phyloP scores from a whole-genome alignment of 257 asterid species.

The Salvia rosmarinus region DNA sequence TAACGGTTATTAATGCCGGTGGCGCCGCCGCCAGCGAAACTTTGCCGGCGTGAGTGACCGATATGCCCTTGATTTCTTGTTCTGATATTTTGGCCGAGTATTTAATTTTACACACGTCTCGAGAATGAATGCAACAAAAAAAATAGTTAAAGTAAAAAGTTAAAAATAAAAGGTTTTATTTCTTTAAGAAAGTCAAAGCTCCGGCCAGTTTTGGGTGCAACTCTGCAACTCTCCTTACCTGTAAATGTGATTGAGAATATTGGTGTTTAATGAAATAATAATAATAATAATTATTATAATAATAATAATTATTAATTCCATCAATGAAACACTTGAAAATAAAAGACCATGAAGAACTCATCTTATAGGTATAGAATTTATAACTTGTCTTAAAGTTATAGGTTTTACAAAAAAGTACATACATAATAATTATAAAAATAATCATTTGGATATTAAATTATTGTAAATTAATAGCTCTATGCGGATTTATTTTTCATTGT shows the following conservation, averaged over 20 bases:
- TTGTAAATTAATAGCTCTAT: conserved; percentile 38
- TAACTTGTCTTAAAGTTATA: conserved; percentile 25
- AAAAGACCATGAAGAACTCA: background rate
- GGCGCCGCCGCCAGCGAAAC: conserved; percentile 36
- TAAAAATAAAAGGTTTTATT: background rate
- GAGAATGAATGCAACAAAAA: conserved; percentile 25
- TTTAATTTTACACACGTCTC: conserved; percentile 36
- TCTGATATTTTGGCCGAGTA: conserved; percentile 34
- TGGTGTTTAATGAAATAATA: conserved; percentile 19
- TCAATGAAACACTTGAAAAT: background rate
- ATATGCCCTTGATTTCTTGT: conserved; percentile 22
- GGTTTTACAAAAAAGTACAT: background rate
- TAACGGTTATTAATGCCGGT: conserved; percentile 34
- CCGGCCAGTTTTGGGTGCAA: conserved; percentile 12
- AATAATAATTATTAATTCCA: background rate
- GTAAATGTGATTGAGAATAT: conserved; percentile 23
- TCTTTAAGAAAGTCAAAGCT: conserved; percentile 31
- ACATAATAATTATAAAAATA: conserved; percentile 22
- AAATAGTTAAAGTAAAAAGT: background rate
- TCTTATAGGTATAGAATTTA: conserved; percentile 3
- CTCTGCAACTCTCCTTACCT: conserved; percentile 28
- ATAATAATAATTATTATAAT: background rate
- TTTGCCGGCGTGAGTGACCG: conserved; percentile 32
- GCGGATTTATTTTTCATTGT: conserved; percentile 37
- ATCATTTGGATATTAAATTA: conserved; percentile 32